Conservation (phyloP, 73 alveolate species). For the Paramecium primaurelia region DNA sequence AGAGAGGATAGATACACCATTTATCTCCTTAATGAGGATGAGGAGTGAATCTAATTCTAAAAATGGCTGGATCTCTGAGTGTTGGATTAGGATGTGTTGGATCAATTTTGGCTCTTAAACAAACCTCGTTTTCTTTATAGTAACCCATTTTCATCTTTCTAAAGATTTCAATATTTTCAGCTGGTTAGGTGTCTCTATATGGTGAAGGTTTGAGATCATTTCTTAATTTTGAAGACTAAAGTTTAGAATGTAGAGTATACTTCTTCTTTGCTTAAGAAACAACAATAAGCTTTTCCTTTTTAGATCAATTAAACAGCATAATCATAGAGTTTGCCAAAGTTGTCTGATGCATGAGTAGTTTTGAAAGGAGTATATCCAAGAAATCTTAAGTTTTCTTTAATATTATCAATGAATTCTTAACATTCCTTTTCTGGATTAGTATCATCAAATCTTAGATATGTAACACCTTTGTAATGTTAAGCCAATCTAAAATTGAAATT, state of each 20-base stretch:
- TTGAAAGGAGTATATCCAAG: constrained; percentile 92
- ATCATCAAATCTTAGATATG: constrained; percentile 97
- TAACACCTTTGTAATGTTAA: constrained; percentile 81
- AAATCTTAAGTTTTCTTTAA: constrained; percentile 87
- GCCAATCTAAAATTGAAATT: constrained; percentile 95
- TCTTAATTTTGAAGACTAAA: constrained; percentile 63
- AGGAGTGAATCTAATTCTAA: constrained; percentile 93
- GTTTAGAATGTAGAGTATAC: neutral
- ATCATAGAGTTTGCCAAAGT: constrained; percentile 87
- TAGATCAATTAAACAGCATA: constrained; percentile 89
- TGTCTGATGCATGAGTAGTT: constrained; percentile 93
- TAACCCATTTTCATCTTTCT: constrained; percentile 95
- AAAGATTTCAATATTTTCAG: constrained; percentile 89
- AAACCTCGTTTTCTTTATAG: constrained; percentile 93
- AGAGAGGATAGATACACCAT: constrained; percentile 99
- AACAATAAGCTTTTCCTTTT: constrained; percentile 42
- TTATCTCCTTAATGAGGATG: constrained; percentile 99
- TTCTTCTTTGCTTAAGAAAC: constrained; percentile 21
- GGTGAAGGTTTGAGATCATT: constrained; percentile 86
- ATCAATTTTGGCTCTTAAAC: constrained; percentile 95
- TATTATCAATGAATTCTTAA: constrained; percentile 89
- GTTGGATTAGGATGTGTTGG: constrained; percentile 92
- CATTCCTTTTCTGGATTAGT: constrained; percentile 97
- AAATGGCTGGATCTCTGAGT: constrained; percentile 98
- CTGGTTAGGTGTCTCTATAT: constrained; percentile 91